These are phyloP conservation scores for Epichloe glyceriae DNA, from an alignment of 2,329 filamentous ascomycete species.

Conservation along the genomic window DNA sequence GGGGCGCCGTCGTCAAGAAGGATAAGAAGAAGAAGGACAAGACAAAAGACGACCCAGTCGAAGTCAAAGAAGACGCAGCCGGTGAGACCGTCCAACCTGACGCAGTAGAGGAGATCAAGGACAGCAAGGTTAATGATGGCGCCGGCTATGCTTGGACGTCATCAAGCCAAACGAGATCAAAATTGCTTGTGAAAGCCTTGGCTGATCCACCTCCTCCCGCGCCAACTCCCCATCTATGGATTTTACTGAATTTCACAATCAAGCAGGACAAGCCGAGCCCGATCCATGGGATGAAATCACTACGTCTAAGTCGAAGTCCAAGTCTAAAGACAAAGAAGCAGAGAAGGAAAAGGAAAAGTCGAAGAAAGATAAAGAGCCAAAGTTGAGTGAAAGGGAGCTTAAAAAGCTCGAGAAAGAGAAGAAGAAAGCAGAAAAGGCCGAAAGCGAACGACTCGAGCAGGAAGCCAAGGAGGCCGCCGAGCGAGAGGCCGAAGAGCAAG, in stretches of 20 bases:
- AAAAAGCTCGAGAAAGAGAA: constrained; percentile 38
- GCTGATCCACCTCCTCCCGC: constrained; percentile 32
- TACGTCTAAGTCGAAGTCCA: constrained; percentile 22
- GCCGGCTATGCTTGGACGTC: constrained; percentile 29
- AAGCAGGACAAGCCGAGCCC: constrained; percentile 23
- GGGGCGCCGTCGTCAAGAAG: constrained; percentile 21
- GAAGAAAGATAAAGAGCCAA: constrained; percentile 28
- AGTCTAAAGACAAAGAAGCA: constrained; percentile 26
- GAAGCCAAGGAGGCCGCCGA: constrained; percentile 14
- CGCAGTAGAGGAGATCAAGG: constrained; percentile 30
- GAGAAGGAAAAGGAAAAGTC: constrained; percentile 15
- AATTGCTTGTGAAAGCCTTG: constrained; percentile 24
- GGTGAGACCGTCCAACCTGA: constrained; percentile 34
- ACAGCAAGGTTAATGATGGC: constrained; percentile 29
- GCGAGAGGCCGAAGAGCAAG: constrained; percentile 19
- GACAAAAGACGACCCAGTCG: constrained; percentile 34
- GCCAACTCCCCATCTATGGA: constrained; percentile 36
- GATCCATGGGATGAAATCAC: constrained; percentile 23
- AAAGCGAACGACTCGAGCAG: constrained; percentile 19
- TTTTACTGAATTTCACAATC: constrained; percentile 25
- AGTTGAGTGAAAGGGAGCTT: constrained; percentile 36
- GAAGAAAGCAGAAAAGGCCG: constrained; percentile 29
- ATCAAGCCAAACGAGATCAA: constrained; percentile 32
- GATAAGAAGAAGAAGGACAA: constrained; percentile 39
- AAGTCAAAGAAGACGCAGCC: constrained; percentile 32